A percentile compares a stretch with the other conserved stretches of the same genome.
Conservation (phyloP, 306 rosid species). For the Amphicarpaea edgeworthii region DNA sequence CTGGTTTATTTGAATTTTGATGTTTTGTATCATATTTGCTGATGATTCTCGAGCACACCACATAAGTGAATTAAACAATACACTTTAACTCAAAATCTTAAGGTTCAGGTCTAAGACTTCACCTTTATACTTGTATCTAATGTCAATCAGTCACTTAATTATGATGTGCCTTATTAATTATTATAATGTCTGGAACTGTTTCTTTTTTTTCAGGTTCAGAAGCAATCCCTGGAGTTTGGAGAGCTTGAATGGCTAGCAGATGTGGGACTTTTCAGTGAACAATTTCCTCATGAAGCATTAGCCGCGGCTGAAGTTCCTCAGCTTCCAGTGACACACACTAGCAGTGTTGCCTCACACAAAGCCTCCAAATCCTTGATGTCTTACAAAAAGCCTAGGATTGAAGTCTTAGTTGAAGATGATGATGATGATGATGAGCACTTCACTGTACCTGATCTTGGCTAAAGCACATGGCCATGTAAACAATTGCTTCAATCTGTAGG, state of each 20-base stretch:
- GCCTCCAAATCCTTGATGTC: conserved; percentile 60
- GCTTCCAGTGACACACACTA: conserved; percentile 65
- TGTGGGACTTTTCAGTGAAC: conserved; percentile 74
- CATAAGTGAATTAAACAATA: too few relatives aligned
- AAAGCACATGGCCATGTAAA: conserved; percentile 23
- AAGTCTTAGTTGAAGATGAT: conserved; percentile 68
- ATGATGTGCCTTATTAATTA: not conserved
- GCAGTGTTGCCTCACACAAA: conserved; percentile 55
- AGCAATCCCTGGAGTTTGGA: conserved; percentile 81
- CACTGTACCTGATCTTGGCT: conserved; percentile 92
- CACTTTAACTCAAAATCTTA: too few relatives aligned
- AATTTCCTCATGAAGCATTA: conserved; percentile 65
- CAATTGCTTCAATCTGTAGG: conserved; percentile 9
- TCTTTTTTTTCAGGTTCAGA: conserved; percentile 52
- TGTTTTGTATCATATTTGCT: conserved; percentile 20
- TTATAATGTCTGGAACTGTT: not conserved
- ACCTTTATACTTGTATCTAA: too few relatives aligned
- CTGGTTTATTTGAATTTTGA: not conserved
- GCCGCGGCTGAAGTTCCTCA: conserved; percentile 98
- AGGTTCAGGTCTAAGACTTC: too few relatives aligned
- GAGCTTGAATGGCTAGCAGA: conserved; percentile 94
- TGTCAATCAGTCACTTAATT: conserved; percentile 1
- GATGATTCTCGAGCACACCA: too few relatives aligned
- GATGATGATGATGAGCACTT: conserved; percentile 94
- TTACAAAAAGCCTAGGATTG: conserved; percentile 83